A percentile compares a stretch with the other conserved stretches of the same genome.
Evolutionary conservation across 257 asterid species (phyloP).

Genomic region (Capsicum chinense): DNA sequence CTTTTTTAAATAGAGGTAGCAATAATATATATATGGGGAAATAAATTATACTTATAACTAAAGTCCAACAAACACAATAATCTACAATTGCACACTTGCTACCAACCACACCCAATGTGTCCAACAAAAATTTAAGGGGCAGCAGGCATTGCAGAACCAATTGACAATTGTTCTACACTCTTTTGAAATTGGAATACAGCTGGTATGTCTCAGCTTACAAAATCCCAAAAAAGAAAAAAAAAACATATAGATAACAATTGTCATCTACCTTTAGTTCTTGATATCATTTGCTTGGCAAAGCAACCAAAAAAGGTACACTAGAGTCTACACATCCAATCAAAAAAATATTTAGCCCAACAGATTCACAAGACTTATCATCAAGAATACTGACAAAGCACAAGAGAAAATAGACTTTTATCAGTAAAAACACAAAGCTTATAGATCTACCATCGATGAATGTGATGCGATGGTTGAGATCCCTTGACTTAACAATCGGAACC

Average conservation of each 20-base stretch:
- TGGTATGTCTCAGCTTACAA: slow-evolving; percentile 10
- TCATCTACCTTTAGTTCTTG: slow-evolving; percentile 43
- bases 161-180: background rate
- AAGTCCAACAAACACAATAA: background rate
- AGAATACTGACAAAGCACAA: background rate
- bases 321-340: slow-evolving; percentile 24
- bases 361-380: background rate
- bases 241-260: slow-evolving; percentile 27
- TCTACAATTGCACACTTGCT: slow-evolving; percentile 1
- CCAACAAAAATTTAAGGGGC: background rate
- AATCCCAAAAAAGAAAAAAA: background rate
- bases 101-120: background rate
- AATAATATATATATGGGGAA: background rate
- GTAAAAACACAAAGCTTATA: background rate
- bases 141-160: slow-evolving; percentile 28
- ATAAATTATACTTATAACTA: background rate
- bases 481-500: too few species aligned
- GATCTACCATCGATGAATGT: fast-evolving
- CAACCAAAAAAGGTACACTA: slow-evolving; percentile 27
- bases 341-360: slow-evolving; percentile 27
- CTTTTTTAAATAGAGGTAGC: too few species aligned
- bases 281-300: slow-evolving; percentile 51
- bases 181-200: background rate
- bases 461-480: background rate
- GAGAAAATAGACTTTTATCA: background rate